phyloP scores from a whole-genome alignment of 495 filamentous ascomycete genomes.

The Podospora pseudocomata region DNA sequence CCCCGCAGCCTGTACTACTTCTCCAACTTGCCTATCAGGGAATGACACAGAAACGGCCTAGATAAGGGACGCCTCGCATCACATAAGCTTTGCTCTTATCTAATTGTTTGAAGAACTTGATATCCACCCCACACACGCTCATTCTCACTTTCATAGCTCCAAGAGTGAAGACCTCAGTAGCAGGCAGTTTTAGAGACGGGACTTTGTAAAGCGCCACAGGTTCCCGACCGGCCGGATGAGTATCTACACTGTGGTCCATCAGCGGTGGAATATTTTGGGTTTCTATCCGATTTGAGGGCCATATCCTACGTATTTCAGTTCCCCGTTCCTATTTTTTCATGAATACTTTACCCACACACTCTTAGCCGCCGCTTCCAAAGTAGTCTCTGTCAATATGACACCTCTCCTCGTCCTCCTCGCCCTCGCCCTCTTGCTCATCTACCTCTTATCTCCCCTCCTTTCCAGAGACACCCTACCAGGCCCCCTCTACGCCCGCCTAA shows the following conservation, averaged over 20 bases:
- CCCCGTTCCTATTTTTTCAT: neutral
- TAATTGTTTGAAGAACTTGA: neutral
- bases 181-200: too few species aligned
- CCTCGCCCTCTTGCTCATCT: conserved; percentile 22
- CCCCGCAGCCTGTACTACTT: neutral
- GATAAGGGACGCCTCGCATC: neutral
- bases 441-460: conserved; percentile 37
- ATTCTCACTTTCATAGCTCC: too few species aligned
- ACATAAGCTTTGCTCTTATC: neutral
- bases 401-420: conserved; percentile 20
- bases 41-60: neutral
- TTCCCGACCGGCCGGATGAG: neutral
- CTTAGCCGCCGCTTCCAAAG: neutral
- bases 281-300: neutral
- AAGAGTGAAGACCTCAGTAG: too few species aligned
- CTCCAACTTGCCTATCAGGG: neutral
- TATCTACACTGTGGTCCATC: neutral
- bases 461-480: conserved; percentile 45
- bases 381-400: conserved; percentile 14
- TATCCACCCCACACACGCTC: neutral
- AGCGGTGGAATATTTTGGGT: neutral
- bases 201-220: too few species aligned
- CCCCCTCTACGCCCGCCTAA: conserved; percentile 51
- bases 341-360: neutral
- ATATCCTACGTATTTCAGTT: neutral